Percentiles rank a stretch among this genome's conserved stretches.
Evolutionary conservation across 768 basidiomycete species (phyloP).

Genomic region (Polyporus arcularius): DNA sequence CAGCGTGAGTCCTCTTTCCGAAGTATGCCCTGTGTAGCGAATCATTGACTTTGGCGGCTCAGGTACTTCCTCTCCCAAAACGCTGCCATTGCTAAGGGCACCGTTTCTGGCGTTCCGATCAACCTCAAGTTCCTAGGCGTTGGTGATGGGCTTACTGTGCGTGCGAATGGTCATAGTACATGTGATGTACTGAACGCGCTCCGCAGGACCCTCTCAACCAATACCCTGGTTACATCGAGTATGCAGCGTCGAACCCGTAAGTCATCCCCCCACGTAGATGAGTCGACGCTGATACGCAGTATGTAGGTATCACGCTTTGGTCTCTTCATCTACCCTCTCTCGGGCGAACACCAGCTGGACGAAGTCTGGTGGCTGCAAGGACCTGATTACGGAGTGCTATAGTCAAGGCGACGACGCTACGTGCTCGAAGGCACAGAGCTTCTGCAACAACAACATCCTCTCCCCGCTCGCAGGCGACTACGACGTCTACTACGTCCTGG

Average conservation of each 20-base stretch:
- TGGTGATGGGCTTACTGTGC: slow-evolving; percentile 62
- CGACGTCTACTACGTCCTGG: slow-evolving; percentile 56
- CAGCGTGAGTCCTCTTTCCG: slow-evolving; percentile 24
- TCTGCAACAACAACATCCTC: slow-evolving; percentile 59
- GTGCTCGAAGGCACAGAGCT: slow-evolving; percentile 58
- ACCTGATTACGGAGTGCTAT: slow-evolving; percentile 52
- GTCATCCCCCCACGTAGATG: neutral
- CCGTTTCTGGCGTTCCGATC: slow-evolving; percentile 45
- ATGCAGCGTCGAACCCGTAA: slow-evolving; percentile 52
- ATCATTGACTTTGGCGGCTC: neutral
- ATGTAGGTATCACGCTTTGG: slow-evolving; percentile 50
- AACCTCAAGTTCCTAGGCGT: slow-evolving; percentile 67
- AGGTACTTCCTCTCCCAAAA: slow-evolving; percentile 61
- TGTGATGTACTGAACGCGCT: neutral
- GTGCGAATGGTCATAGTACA: slow-evolving; percentile 11
- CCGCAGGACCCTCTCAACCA: slow-evolving; percentile 43
- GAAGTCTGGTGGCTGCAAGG: slow-evolving; percentile 48
- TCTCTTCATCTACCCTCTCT: slow-evolving; percentile 41
- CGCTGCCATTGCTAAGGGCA: slow-evolving; percentile 50
- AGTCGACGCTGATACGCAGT: neutral
- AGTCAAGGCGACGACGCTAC: slow-evolving; percentile 44
- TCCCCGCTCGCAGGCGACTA: slow-evolving; percentile 54
- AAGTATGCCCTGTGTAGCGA: neutral
- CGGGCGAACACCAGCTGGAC: slow-evolving; percentile 47
- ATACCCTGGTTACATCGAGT: slow-evolving; percentile 59